Percentiles rank a stretch among this genome's conserved stretches.
Evolutionary conservation across 2,329 filamentous ascomycete species (phyloP).

Genomic region (Neocatenulostroma microsporum): DNA sequence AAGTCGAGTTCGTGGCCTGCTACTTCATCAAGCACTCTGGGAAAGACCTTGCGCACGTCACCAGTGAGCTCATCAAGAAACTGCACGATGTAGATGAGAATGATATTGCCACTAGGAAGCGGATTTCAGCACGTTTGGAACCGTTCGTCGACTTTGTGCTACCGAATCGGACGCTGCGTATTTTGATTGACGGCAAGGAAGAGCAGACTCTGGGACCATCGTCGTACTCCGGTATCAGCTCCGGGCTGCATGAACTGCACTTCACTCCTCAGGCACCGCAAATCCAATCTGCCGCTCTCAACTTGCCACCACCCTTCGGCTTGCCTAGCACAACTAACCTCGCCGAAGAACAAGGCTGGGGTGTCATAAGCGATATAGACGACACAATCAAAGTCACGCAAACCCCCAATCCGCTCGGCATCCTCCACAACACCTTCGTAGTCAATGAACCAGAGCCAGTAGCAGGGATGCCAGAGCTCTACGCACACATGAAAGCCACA

Average conservation of each 20-base stretch:
- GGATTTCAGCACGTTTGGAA: constrained; percentile 59
- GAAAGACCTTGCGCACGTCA: constrained; percentile 57
- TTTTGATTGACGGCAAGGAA: constrained; percentile 47
- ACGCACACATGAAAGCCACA: constrained; percentile 49
- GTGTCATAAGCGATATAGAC: constrained; percentile 80
- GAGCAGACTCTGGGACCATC: constrained; percentile 29
- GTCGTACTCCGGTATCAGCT: constrained; percentile 26
- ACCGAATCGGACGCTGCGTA: constrained; percentile 60
- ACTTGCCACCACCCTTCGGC: constrained; percentile 31
- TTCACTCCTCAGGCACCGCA: constrained; percentile 13
- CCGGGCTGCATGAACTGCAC: constrained; percentile 23
- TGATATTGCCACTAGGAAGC: constrained; percentile 48
- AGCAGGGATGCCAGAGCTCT: constrained; percentile 76
- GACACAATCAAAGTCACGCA: constrained; percentile 91
- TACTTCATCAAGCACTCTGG: constrained; percentile 69
- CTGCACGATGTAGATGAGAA: constrained; percentile 54
- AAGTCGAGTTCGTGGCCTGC: constrained; percentile 74
- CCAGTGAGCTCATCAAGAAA: constrained; percentile 61
- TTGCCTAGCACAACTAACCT: constrained; percentile 62
- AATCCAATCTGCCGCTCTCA: constrained; percentile 17
- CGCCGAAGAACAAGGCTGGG: constrained; percentile 72
- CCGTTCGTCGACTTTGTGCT: constrained; percentile 73
- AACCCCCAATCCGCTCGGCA: constrained; percentile 70
- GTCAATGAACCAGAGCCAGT: constrained; percentile 60
- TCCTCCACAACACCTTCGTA: constrained; percentile 76